Conservation (phyloP, 2,329 filamentous ascomycete genomes). For the Aspergillus fumigatiaffinis region DNA sequence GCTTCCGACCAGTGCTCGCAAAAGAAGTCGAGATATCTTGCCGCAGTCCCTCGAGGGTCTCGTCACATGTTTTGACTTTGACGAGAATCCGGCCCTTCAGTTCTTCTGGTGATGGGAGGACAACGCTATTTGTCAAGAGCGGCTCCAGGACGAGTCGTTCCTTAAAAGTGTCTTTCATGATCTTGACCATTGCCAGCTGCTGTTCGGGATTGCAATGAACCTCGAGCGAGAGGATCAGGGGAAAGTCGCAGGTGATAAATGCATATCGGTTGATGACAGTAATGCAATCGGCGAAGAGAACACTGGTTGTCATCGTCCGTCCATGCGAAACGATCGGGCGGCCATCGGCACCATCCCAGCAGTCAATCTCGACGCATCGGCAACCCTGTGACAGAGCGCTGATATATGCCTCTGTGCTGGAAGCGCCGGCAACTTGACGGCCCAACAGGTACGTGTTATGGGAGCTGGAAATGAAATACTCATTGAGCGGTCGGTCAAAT, state of each 20-base stretch:
- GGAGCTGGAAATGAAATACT: slow-evolving; percentile 97
- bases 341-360: slow-evolving; percentile 89
- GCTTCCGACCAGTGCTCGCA: slow-evolving; percentile 41
- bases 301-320: slow-evolving; percentile 79
- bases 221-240: slow-evolving; percentile 90
- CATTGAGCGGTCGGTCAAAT: slow-evolving; percentile 82
- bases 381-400: slow-evolving; percentile 82
- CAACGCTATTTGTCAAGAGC: slow-evolving; percentile 62
- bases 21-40: slow-evolving; percentile 42
- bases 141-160: slow-evolving; percentile 74
- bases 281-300: slow-evolving; percentile 88
- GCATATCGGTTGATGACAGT: slow-evolving; percentile 92
- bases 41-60: slow-evolving; percentile 44
- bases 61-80: slow-evolving; percentile 83
- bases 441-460: slow-evolving; percentile 97
- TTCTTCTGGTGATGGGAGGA: slow-evolving; percentile 80
- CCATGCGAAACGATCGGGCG: slow-evolving; percentile 89
- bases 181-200: slow-evolving; percentile 82
- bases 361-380: slow-evolving; percentile 94
- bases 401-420: slow-evolving; percentile 94
- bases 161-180: slow-evolving; percentile 81
- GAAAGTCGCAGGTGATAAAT: slow-evolving; percentile 80
- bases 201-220: slow-evolving; percentile 85
- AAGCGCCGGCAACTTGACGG: slow-evolving; percentile 81
- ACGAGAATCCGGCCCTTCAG: slow-evolving; percentile 79